These are phyloP conservation scores for Corylus americana DNA, from an alignment of 306 rosid species.

Conservation along the genomic window DNA sequence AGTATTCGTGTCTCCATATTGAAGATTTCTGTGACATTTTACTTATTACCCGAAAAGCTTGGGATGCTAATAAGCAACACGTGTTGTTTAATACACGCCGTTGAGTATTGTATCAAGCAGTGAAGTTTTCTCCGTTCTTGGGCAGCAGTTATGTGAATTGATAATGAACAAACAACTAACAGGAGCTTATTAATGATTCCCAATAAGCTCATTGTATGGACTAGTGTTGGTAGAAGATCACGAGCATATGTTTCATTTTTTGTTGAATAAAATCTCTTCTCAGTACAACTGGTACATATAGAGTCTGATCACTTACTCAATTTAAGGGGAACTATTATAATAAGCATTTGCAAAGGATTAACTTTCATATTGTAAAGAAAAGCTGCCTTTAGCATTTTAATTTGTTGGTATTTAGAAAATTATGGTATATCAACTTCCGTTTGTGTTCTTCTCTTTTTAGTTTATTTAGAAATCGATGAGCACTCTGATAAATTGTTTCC, in stretches of 20 bases:
- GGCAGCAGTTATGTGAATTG: conserved; percentile 1
- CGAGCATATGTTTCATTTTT: conserved; percentile 5
- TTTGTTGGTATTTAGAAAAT: conserved; percentile 2
- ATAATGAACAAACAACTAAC: not conserved
- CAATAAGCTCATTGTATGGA: not conserved
- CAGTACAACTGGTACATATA: conserved; percentile 6
- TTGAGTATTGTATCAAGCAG: conserved; percentile 7
- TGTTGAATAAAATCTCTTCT: conserved; percentile 11
- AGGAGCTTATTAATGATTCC: not conserved
- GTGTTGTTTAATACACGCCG: not conserved
- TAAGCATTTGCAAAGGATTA: conserved; percentile 15
- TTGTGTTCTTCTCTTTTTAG: conserved; percentile 20
- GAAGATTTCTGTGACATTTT: conserved; percentile 1
- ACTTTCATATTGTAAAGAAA: conserved; percentile 24
- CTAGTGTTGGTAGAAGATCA: not conserved
- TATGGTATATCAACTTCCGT: conserved; percentile 14
- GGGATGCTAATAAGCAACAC: not conserved
- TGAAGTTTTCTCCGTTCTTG: not conserved
- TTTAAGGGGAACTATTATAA: conserved; percentile 8
- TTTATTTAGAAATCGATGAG: not conserved
- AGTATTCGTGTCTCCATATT: not conserved
- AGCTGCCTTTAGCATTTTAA: conserved; percentile 13
- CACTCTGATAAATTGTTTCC: conserved; percentile 17
- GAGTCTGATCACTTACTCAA: conserved; percentile 24
- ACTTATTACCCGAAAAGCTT: not conserved